Conservation (phyloP, 352 stramenopile species). For the Saprolegnia parasitica region DNA sequence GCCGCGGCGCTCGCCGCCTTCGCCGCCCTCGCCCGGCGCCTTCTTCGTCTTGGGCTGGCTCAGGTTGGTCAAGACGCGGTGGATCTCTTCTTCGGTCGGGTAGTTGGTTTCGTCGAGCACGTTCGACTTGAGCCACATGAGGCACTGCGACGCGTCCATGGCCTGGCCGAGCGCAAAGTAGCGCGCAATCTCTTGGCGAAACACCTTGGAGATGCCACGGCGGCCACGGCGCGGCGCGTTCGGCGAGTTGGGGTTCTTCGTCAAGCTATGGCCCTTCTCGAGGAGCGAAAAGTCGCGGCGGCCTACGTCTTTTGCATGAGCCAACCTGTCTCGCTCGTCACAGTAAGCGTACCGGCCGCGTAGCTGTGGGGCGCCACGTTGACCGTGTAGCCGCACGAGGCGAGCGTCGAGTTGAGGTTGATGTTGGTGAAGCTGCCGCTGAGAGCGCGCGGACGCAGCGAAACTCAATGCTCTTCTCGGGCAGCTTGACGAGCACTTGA, state of each 20-base stretch:
- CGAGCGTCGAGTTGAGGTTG: slow-evolving; percentile 28
- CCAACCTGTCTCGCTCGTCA: background rate
- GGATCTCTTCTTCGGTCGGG: slow-evolving; percentile 27
- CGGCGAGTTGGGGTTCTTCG: slow-evolving; percentile 27
- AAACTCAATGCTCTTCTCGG: slow-evolving; percentile 31
- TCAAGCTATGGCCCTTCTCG: slow-evolving; percentile 29
- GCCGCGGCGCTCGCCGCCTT: slow-evolving; percentile 26
- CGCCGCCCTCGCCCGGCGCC: slow-evolving; percentile 16
- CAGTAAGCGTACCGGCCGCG: slow-evolving; percentile 22
- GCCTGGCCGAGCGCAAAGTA: slow-evolving; percentile 28
- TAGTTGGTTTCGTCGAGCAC: slow-evolving; percentile 27
- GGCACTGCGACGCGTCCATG: slow-evolving; percentile 22
- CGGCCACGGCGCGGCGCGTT: slow-evolving; percentile 19
- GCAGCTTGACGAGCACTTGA: slow-evolving; percentile 29
- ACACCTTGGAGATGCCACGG: slow-evolving; percentile 29
- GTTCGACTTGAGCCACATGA: slow-evolving; percentile 27
- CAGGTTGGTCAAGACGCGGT: slow-evolving; percentile 28
- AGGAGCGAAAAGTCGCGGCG: slow-evolving; percentile 27
- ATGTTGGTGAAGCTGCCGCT: slow-evolving; percentile 30
- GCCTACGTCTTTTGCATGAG: background rate
- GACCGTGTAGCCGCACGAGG: slow-evolving; percentile 29
- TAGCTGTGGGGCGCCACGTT: slow-evolving; percentile 28
- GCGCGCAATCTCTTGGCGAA: slow-evolving; percentile 28
- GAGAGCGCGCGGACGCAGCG: slow-evolving; percentile 24
- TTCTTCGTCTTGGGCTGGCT: slow-evolving; percentile 28